Conservation (phyloP, 129 eudicot genomes). For the Lonicera japonica region DNA sequence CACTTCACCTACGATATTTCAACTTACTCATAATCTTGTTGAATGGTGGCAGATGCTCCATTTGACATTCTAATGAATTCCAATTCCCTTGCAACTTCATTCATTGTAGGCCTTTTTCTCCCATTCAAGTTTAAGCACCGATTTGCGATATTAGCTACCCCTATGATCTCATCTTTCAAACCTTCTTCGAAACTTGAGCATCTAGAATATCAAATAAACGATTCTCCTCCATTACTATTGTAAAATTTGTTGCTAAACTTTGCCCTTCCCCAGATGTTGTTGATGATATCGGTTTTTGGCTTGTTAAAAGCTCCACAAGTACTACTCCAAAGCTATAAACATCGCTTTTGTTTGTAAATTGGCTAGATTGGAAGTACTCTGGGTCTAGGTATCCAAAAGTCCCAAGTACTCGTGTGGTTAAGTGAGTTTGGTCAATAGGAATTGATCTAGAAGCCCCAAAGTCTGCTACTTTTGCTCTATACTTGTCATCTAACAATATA, state of each 20-base stretch:
- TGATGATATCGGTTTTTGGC: not conserved
- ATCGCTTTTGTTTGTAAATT: not conserved
- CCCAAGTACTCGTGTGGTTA: not conserved
- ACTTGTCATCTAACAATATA: not conserved
- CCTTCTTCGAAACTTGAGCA: slow-evolving; percentile 4
- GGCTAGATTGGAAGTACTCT: slow-evolving; percentile 1
- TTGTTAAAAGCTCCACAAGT: not conserved
- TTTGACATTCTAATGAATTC: not conserved
- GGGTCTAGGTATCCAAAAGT: slow-evolving; percentile 7
- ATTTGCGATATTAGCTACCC: slow-evolving; percentile 15
- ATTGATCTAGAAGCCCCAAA: not conserved
- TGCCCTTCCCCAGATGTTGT: not conserved
- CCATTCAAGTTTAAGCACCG: slow-evolving; percentile 26
- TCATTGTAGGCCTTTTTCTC: slow-evolving; percentile 28
- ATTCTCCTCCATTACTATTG: not conserved
- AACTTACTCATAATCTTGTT: not conserved
- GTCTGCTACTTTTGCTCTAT: slow-evolving; percentile 4
- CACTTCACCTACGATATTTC: not conserved
- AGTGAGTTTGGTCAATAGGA: slow-evolving; percentile 5
- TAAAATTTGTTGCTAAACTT: not conserved
- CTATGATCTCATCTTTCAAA: slow-evolving; percentile 7
- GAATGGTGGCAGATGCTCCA: not conserved
- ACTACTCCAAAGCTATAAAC: slow-evolving; percentile 9
- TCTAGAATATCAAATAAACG: slow-evolving; percentile 1
- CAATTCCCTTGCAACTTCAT: slow-evolving; percentile 2